Base-by-base conservation (phyloP, 129 eudicot genomes). In the Apium graveolens region DNA sequence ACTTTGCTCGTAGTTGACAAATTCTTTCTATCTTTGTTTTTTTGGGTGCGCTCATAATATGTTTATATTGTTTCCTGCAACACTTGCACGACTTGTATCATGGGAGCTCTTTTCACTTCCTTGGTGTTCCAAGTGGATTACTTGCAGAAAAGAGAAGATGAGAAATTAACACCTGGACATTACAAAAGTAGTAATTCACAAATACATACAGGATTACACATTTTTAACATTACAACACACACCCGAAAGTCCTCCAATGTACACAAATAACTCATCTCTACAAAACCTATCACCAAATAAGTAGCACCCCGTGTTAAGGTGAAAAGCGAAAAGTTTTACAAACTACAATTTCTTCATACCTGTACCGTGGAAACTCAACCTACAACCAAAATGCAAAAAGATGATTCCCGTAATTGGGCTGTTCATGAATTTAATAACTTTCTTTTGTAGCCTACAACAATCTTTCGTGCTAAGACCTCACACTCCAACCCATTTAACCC, bases 401-500 rank as follows among this genome's bases (percentile, higher is more conserved):
- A 78, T 65, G 12, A 63, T 65, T 57, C 41, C 60, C 20, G 6
- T 9, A 26, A 26, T 41, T 31, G 31, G 62, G 74, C 29, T 62
- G 62, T 65, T 18, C 11, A 42, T 48, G 20, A 74, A 26, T 74
- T 78, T 31, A 13, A 66, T 48, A 29, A 6, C n/a, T 29, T 66
- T 11, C 31, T 32, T 27, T 27, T 5, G 20, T 44, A 38, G 76
- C 37, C 49, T 41, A 72, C 55, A 72, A 6, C 55, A 27, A n/a
- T 12, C 32, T 73, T 73, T 44, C 1, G 26, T 27, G 34, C 42
- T 32, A 1, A 55, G n/a, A 65, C 38, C 55, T 74, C 80, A 93
- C 21, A 91, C 92, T 63, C 98, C 98, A 4, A 95, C 97, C 92
- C 98, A 95, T 82, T 87, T 95, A 5, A 95, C 98, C 98, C 98